Evolutionary conservation across 2,329 filamentous ascomycete species (phyloP).

Genomic region (Penicillium sp.): DNA sequence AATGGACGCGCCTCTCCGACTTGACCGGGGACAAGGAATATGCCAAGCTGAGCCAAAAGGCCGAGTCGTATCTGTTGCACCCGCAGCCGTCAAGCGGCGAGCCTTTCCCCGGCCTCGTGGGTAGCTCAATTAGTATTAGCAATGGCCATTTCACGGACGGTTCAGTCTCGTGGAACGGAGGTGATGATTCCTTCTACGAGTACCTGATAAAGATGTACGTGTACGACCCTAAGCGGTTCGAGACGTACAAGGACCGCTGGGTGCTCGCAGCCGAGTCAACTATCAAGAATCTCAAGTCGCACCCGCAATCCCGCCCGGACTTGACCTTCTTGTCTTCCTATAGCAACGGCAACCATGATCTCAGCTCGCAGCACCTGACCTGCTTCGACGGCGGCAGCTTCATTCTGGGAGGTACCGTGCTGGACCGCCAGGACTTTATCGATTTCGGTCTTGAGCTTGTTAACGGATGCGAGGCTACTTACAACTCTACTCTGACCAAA

Average conservation of each 20-base stretch:
- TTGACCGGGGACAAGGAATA: conserved; percentile 71
- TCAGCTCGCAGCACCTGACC: conserved; percentile 60
- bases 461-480: conserved; percentile 74
- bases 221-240: conserved; percentile 71
- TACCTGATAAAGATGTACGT: conserved; percentile 91
- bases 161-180: conserved; percentile 75
- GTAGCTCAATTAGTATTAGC: conserved; percentile 66
- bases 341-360: conserved; percentile 38
- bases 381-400: conserved; percentile 88
- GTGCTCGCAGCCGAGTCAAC: conserved; percentile 74
- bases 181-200: conserved; percentile 82
- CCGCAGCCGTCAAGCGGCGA: conserved; percentile 67
- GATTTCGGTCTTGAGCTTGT: conserved; percentile 75
- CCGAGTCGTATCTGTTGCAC: conserved; percentile 70
- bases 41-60: conserved; percentile 67
- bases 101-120: conserved; percentile 78
- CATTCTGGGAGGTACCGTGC: conserved; percentile 75
- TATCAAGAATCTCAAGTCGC: conserved; percentile 71
- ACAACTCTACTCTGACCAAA: conserved; percentile 67
- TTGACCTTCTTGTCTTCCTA: conserved; percentile 65
- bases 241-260: conserved; percentile 73
- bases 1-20: conserved; percentile 82
- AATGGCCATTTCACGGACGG: conserved; percentile 71
- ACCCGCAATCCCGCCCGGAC: conserved; percentile 68
- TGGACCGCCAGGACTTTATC: conserved; percentile 68